Base-by-base conservation (phyloP, 176 grass and related monocot genomes). In the Puccinellia tenuiflora region DNA sequence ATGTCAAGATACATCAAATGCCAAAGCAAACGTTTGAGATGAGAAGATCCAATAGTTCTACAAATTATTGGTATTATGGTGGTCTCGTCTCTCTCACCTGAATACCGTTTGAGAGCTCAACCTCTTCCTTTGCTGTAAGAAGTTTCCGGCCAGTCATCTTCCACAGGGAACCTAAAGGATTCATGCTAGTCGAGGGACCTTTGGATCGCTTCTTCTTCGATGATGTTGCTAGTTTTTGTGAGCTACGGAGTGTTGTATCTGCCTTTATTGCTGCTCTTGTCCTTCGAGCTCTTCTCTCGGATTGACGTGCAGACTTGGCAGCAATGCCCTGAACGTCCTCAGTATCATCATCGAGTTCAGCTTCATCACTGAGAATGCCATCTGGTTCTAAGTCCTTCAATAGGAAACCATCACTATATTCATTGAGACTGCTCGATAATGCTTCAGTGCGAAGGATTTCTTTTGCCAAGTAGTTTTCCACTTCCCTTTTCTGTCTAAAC, bases 81-180 rank as follows among this genome's bases (percentile, higher is more conserved):
- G 68, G n/a, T 62, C 73, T 82, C 61, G 75, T 86, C 83, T 88
- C 6, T 68, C 78, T 82, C 61, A 91, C 90, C 83, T 91, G 86
- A 79, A 91, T 91, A 78, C 86, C 86, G 75, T 91, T 52, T 25
- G 90, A 91, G 56, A 91, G 85, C 29, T 91, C 86, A 82, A 91
- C 82, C 83, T 88, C 90, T 85, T 91, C 86, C 45, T 84, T 81
- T 85, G 83, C 86, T 83, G 90, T 85, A 82, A 91, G 90, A 88
- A 91, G 86, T 78, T 62, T 88, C 42, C 73, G 54, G 22, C 79
- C 83, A 52, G 90, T 85, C 86, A 88, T 79, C 72, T 88, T 81
- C 86, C 90, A 88, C 30, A 91, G 82, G 43, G 86, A 88, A 82
- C 90, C 82, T 81, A 91, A 91, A 78, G 90, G 90, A 83, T 91